Conservation (phyloP, 1,284 basidiomycete genomes). For the Melanopsichium pennsylvanicum region DNA sequence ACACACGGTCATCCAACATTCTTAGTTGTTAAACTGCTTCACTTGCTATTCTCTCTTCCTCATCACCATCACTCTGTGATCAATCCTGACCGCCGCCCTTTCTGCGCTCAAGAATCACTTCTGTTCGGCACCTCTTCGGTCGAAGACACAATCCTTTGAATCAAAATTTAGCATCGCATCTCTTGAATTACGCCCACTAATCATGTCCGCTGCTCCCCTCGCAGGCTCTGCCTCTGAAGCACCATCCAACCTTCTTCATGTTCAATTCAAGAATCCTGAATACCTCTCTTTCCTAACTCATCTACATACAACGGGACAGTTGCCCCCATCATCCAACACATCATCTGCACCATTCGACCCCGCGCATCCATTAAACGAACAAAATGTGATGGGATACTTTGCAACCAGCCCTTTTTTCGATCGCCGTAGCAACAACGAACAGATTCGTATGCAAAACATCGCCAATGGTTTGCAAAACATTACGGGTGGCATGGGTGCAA, state of each 20-base stretch:
- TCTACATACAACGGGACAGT: slow-evolving; percentile 28
- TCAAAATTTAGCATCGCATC: background rate
- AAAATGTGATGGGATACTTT: slow-evolving; percentile 60
- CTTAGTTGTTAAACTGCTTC: too few species aligned
- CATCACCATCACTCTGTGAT: background rate
- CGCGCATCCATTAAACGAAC: slow-evolving; percentile 35
- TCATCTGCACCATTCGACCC: slow-evolving; percentile 9
- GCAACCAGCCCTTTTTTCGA: slow-evolving; percentile 62
- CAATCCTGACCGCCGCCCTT: background rate
- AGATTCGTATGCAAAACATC: slow-evolving; percentile 64
- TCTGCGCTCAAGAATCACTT: too few species aligned
- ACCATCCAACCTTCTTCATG: slow-evolving; percentile 44
- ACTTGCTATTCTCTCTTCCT: background rate
- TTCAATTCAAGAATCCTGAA: slow-evolving; percentile 61
- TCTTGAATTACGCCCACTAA: background rate
- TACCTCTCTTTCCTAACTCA: slow-evolving; percentile 50
- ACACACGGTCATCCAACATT: background rate
- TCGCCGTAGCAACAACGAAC: slow-evolving; percentile 58
- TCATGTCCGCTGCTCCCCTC: background rate
- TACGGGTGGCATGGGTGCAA: slow-evolving; percentile 5
- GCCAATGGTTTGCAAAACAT: slow-evolving; percentile 30
- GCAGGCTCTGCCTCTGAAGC: slow-evolving; percentile 10
- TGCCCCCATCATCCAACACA: background rate
- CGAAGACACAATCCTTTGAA: too few species aligned
- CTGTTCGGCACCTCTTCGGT: too few species aligned